Percentiles rank a stretch among this genome's conserved stretches.
Evolutionary conservation across 1,284 basidiomycete species (phyloP).

Genomic region (Pterulicium gracile): DNA sequence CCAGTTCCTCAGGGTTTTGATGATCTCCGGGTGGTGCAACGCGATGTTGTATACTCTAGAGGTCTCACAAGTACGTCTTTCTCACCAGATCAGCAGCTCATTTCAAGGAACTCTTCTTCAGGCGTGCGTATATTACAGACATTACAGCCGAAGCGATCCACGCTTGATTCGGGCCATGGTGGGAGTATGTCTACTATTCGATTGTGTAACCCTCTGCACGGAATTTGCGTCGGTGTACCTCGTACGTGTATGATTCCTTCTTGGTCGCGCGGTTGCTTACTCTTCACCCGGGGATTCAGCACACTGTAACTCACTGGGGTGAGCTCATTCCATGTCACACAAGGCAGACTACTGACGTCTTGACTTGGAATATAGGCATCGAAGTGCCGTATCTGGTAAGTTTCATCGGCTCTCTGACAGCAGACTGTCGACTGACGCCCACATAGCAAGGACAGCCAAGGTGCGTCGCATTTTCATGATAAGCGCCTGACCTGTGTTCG

Average conservation of each 20-base stretch:
- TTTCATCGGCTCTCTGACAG: neutral
- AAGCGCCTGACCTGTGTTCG: neutral
- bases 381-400: neutral
- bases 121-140: neutral
- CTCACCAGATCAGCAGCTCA: too few species aligned
- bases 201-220: neutral
- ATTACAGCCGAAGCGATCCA: neutral
- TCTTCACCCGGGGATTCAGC: conserved; percentile 3
- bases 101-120: neutral
- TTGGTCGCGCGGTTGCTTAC: conserved; percentile 10
- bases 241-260: conserved; percentile 15
- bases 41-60: neutral
- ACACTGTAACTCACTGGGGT: neutral
- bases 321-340: neutral
- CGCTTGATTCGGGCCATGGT: neutral
- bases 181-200: conserved; percentile 10
- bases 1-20: conserved; percentile 10
- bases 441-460: neutral
- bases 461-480: neutral
- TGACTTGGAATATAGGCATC: neutral
- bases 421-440: neutral
- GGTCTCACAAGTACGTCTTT: neutral
- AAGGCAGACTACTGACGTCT: neutral
- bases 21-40: neutral
- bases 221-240: conserved; percentile 17